phyloP scores from a whole-genome alignment of 2,329 filamentous ascomycete species.

The Colletotrichum aenigma region DNA sequence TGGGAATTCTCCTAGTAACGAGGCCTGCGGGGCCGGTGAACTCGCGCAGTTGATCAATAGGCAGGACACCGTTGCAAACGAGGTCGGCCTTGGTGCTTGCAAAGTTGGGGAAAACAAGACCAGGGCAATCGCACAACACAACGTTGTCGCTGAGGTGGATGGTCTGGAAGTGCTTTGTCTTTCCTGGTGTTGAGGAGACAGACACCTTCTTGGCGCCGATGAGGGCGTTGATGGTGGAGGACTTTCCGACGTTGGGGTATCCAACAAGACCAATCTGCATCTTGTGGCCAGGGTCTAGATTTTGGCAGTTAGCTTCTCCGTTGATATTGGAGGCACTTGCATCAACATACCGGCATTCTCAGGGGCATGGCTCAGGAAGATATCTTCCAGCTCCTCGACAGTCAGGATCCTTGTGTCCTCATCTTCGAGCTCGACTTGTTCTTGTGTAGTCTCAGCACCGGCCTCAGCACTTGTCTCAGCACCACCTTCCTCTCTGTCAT shows the following conservation, averaged over 20 bases:
- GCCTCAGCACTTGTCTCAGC: conserved; percentile 29
- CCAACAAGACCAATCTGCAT: conserved; percentile 92
- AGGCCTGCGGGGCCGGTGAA: conserved; percentile 86
- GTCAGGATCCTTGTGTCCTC: conserved; percentile 82
- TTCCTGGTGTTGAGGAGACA: conserved; percentile 94
- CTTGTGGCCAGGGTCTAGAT: conserved; percentile 60
- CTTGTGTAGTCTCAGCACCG: conserved; percentile 33
- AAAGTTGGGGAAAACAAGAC: conserved; percentile 98
- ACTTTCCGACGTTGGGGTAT: conserved; percentile 99
- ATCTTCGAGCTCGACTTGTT: conserved; percentile 46
- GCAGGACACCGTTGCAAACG: conserved; percentile 91
- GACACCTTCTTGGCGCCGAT: conserved; percentile 98
- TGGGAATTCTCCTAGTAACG: conserved; percentile 84
- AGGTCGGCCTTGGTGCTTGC: conserved; percentile 95
- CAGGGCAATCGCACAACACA: conserved; percentile 95
- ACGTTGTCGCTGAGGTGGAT: conserved; percentile 91
- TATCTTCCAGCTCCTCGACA: conserved; percentile 87
- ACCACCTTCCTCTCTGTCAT: conserved; percentile 37
- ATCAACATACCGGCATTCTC: conserved; percentile 51
- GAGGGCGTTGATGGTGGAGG: conserved; percentile 98
- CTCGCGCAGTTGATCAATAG: conserved; percentile 95
- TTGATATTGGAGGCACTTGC: not conserved
- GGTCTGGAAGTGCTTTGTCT: conserved; percentile 99
- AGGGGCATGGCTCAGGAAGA: conserved; percentile 79
- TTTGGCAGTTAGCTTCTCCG: conserved; percentile 10